Percentiles rank a stretch among this genome's conserved stretches.
phyloP scores from a whole-genome alignment of 1,284 basidiomycete species.

The Agaricales sp. region DNA sequence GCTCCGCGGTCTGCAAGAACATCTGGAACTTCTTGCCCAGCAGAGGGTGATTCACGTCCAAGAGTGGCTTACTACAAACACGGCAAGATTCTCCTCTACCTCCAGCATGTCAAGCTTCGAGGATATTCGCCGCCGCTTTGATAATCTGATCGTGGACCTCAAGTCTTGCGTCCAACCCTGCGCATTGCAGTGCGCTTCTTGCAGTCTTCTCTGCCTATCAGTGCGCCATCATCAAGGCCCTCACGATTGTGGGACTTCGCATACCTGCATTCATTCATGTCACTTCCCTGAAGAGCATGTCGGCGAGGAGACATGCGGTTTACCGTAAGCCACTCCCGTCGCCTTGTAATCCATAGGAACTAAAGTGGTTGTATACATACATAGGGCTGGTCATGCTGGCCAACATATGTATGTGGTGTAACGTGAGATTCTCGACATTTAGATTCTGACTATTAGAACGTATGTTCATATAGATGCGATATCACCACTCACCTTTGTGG shows the following conservation, averaged over 20 bases:
- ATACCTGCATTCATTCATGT: conserved; percentile 33
- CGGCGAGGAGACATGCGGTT: conserved; percentile 26
- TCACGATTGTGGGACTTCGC: conserved; percentile 40
- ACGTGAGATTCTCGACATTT: neutral
- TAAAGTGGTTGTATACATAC: too few species aligned
- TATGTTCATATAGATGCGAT: conserved; percentile 36
- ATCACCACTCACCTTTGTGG: conserved; percentile 42
- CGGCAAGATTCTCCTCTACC: conserved; percentile 32
- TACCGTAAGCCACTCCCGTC: conserved; percentile 26
- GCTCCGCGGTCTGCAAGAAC: conserved; percentile 22
- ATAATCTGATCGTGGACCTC: conserved; percentile 30
- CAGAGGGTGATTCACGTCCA: conserved; percentile 33
- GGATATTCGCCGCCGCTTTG: conserved; percentile 32
- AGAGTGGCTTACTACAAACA: conserved; percentile 39
- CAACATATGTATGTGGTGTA: conserved; percentile 40
- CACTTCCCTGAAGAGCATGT: conserved; percentile 27
- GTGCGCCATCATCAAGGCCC: conserved; percentile 31
- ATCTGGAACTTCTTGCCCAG: conserved; percentile 28
- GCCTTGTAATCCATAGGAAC: neutral
- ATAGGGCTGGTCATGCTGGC: conserved; percentile 46
- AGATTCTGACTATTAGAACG: neutral
- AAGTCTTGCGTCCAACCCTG: conserved; percentile 38
- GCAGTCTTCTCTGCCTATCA: conserved; percentile 37
- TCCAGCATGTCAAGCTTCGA: conserved; percentile 31
- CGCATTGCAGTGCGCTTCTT: conserved; percentile 30